Evolutionary conservation across 768 basidiomycete genomes (phyloP).

Genomic region (Agaricus bisporus): DNA sequence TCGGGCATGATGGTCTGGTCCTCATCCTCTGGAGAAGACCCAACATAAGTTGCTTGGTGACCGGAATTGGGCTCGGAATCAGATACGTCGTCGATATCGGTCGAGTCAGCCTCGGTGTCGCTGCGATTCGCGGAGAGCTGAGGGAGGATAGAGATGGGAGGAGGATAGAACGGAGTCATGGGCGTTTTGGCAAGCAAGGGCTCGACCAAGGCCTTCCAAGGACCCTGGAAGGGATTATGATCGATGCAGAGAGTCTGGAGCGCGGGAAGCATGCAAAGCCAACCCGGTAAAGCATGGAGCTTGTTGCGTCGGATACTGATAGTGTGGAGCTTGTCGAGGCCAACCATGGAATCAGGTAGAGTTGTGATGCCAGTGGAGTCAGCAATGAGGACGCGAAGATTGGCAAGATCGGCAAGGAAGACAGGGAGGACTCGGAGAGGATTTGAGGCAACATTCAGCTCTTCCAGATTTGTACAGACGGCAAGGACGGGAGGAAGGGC

Average conservation of each 20-base stretch:
- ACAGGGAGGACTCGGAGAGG: slow-evolving; percentile 87
- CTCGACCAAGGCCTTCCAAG: slow-evolving; percentile 86
- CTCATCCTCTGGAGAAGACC: slow-evolving; percentile 45
- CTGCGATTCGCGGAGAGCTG: slow-evolving; percentile 39
- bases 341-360: slow-evolving; percentile 67
- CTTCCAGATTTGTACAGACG: slow-evolving; percentile 79
- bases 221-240: slow-evolving; percentile 91
- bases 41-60: slow-evolving; percentile 20
- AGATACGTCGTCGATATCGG: slow-evolving; percentile 54
- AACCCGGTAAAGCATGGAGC: slow-evolving; percentile 84
- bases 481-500: slow-evolving; percentile 80
- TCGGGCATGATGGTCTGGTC: slow-evolving; percentile 72
- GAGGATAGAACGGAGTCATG: slow-evolving; percentile 56
- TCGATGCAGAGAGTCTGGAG: slow-evolving; percentile 90
- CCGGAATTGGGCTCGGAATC: slow-evolving; percentile 46
- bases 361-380: slow-evolving; percentile 81
- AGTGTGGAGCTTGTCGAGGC: slow-evolving; percentile 79
- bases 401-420: slow-evolving; percentile 71
- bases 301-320: slow-evolving; percentile 87
- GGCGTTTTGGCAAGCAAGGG: slow-evolving; percentile 68
- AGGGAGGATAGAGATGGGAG: slow-evolving; percentile 57
- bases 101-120: slow-evolving; percentile 37
- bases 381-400: slow-evolving; percentile 86
- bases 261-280: slow-evolving; percentile 84
- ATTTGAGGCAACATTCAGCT: slow-evolving; percentile 90